phyloP scores from a whole-genome alignment of 176 grass and related monocot genomes.

The Avena insularis region DNA sequence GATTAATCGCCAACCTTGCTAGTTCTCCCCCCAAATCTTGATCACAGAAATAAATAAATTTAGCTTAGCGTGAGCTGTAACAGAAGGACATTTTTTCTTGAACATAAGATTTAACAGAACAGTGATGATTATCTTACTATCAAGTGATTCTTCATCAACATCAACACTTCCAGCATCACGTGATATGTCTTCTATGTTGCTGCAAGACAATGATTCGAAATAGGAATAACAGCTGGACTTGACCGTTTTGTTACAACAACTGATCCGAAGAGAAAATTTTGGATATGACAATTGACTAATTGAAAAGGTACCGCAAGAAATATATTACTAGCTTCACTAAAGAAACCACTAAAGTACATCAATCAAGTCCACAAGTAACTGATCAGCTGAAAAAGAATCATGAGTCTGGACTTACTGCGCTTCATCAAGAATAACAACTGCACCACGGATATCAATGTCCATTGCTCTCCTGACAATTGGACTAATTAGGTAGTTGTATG shows the following conservation, averaged over 20 bases:
- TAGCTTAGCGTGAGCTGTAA: slow-evolving; percentile 38
- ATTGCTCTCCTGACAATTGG: slow-evolving; percentile 93
- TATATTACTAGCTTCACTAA: neutral
- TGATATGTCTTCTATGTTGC: slow-evolving; percentile 97
- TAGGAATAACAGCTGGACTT: neutral
- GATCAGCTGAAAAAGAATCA: slow-evolving; percentile 12
- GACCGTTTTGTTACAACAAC: slow-evolving; percentile 1
- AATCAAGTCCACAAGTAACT: slow-evolving; percentile 5
- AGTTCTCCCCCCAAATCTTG: slow-evolving; percentile 71
- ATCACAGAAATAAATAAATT: slow-evolving; percentile 31
- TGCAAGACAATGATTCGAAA: slow-evolving; percentile 44
- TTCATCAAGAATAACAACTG: slow-evolving; percentile 92
- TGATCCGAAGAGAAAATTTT: neutral
- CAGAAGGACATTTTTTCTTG: neutral
- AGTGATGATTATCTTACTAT: slow-evolving; percentile 46
- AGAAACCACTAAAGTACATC: neutral
- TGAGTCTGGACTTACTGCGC: slow-evolving; percentile 78
- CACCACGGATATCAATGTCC: slow-evolving; percentile 88
- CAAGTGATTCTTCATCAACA: slow-evolving; percentile 75
- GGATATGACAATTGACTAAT: slow-evolving; percentile 3
- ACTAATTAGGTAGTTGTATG: slow-evolving; percentile 95
- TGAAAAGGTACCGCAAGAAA: slow-evolving; percentile 2
- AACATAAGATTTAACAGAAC: slow-evolving; percentile 36
- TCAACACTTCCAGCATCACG: slow-evolving; percentile 91
- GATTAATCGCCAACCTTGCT: slow-evolving; percentile 59